Base-by-base conservation (phyloP, 495 filamentous ascomycete species). In the Aspergillus steynii region DNA sequence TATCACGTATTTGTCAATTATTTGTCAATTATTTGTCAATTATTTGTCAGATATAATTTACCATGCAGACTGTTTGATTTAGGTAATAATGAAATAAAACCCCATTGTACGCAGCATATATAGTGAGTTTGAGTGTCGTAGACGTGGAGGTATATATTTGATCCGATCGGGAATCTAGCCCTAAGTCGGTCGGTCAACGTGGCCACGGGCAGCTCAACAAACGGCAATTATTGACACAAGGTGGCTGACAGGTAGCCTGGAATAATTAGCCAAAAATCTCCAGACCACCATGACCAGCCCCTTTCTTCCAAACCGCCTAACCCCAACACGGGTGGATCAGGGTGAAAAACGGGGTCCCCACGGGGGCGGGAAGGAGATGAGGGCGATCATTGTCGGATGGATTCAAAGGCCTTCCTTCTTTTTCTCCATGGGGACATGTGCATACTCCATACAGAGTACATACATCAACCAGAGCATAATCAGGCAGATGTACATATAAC, bases 231-330 rank as follows among this genome's bases (percentile, higher is more conserved):
- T 4, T 4, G 37, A 42, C 37, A 8, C 37, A 42, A 42, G 6
- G 37, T 42, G 37, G 37, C 37, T 12, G 37, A 42, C 37, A 14
- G 14, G 12, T 42, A 42, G 12, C 37, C 14, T 12, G 12, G 37
- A 12, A 1, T 15, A 2, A 14, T 42, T 42, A 15, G 37, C 37
- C 3, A 10, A 15, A 42, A 42, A 42, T 5, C 10, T 12, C 37
- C 12, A 8, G 37, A 10, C 37, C 37, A 12, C 14, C 37, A 14
- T 42, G 37, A 12, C 37, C 37, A 42, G 37, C 37, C 37, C 37
- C 37, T 42, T 42, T 42, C 37, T 42, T 10, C 37, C 37, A 42
- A 72, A 70, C 71, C 74, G 4, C 53, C 34, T 27, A 46, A 46
- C 8, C 3, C 10, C 29, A 14, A 32, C 53, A 55, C 25, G 53